phyloP scores from a whole-genome alignment of 1,284 basidiomycete genomes.

The Tilletiopsis washingtonensis region DNA sequence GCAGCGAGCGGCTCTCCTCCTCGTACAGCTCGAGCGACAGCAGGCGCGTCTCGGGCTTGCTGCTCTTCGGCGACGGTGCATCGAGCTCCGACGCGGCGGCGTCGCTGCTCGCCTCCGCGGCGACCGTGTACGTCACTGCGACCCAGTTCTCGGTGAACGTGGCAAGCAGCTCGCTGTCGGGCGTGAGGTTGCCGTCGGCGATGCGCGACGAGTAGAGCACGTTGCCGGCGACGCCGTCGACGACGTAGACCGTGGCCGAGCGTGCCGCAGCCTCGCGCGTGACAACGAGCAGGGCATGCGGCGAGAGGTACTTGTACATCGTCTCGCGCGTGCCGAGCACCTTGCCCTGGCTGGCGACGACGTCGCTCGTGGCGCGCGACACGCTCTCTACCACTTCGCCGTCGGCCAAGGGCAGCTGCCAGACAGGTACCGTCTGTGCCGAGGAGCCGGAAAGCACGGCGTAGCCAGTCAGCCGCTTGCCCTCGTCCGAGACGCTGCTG shows the following conservation, averaged over 20 bases:
- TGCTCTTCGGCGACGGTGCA: too few species aligned
- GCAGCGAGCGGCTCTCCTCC: constrained; percentile 50
- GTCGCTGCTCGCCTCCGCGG: constrained; percentile 56
- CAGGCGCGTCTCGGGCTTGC: background rate
- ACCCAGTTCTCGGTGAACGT: constrained; percentile 85
- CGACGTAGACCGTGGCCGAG: constrained; percentile 56
- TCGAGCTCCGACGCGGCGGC: background rate
- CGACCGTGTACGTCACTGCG: constrained; percentile 62
- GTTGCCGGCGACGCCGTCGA: constrained; percentile 71
- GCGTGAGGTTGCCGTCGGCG: constrained; percentile 38
- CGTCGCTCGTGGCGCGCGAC: constrained; percentile 3
- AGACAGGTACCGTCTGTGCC: constrained; percentile 7
- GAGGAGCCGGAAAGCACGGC: constrained; percentile 1
- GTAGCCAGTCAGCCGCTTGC: constrained; percentile 15
- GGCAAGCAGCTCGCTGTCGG: constrained; percentile 55
- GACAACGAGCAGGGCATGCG: constrained; percentile 63
- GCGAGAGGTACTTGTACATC: constrained; percentile 90
- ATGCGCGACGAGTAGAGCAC: constrained; percentile 53
- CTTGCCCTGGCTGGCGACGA: constrained; percentile 67
- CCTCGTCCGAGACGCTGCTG: background rate
- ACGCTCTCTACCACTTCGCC: constrained; percentile 20
- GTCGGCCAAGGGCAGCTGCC: constrained; percentile 23
- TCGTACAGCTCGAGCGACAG: constrained; percentile 81
- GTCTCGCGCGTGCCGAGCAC: constrained; percentile 80
- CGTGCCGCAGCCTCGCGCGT: constrained; percentile 52